Base-by-base conservation (phyloP, 1,139 yeast species). In the Pichia cactophila region DNA sequence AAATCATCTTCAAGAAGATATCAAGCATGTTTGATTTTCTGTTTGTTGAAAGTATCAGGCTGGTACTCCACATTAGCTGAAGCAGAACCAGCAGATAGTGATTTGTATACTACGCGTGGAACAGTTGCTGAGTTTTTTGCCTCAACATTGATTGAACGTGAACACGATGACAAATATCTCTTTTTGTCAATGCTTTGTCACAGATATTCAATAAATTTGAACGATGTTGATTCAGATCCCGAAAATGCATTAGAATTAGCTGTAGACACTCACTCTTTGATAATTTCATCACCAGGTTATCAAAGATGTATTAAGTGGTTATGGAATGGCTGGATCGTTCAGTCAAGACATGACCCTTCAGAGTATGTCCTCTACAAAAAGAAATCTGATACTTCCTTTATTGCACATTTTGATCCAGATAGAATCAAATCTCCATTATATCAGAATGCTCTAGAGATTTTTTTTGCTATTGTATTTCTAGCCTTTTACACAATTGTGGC, bases 251-350 rank as follows among this genome's bases (percentile, higher is more conserved):
- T 88, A 57, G 96, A 88, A 62, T 64, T 87, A 61, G 95, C 96
- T 0, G 90, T 86, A 29, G 96, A 88, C 63, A 79, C 82, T 77
- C 96, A 88, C 60, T 80, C 87, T 11, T 73, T 76, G 20, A 82
- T 87, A 20, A 86, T 88, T 59, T 81, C 88, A 0, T 79, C 94
- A 0, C 69, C 84, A 4, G 96, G 96, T 0, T 88, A 80, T 64
- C 96, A 88, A 65, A 70, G 95, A 51, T 86, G 96, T 69, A 77
- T 86, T 61, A 81, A 83, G 58, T 88, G 96, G 95, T 67, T 88
- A 48, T 88, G 96, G 96, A 71, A 90, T 53, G 96, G 96, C 23
- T 87, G 96, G 95, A 85, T 88, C 54, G 74, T 85, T 43, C 96
- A 87, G 66, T 77, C 85, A 39, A 77, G 80, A n/a, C 66, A 64